phyloP scores from a whole-genome alignment of 192 early-diverging fungal genomes.

The Coemansia sp. region DNA sequence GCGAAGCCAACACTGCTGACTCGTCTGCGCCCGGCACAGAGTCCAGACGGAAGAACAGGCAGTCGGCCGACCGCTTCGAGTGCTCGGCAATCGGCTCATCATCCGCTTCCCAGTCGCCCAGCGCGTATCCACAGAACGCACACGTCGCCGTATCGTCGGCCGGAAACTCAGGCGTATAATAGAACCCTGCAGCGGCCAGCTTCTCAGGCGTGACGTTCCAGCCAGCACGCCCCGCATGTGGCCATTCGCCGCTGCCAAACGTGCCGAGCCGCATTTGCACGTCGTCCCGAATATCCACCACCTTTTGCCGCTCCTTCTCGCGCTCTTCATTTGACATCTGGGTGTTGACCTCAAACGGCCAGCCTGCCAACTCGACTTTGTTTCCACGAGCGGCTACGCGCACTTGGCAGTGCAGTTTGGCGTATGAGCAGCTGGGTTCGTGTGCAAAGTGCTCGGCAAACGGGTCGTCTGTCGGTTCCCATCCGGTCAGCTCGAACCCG shows the following conservation, averaged over 20 bases:
- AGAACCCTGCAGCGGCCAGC: slow-evolving; percentile 50
- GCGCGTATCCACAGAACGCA: slow-evolving; percentile 46
- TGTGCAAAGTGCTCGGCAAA: slow-evolving; percentile 51
- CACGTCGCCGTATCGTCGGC: slow-evolving; percentile 51
- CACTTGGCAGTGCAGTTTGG: slow-evolving; percentile 42
- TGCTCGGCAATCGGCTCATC: slow-evolving; percentile 53
- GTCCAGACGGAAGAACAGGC: slow-evolving; percentile 46
- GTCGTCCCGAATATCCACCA: slow-evolving; percentile 23
- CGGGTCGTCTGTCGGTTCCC: slow-evolving; percentile 52
- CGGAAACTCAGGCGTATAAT: slow-evolving; percentile 45
- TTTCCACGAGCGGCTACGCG: slow-evolving; percentile 22
- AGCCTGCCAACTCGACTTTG: slow-evolving; percentile 37
- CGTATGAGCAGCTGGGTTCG: slow-evolving; percentile 43
- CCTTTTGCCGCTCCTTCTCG: background rate
- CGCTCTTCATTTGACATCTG: slow-evolving; percentile 3
- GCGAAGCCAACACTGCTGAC: background rate
- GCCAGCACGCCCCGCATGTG: slow-evolving; percentile 31
- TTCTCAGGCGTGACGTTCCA: slow-evolving; percentile 50
- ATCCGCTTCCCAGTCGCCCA: slow-evolving; percentile 53
- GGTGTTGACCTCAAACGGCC: slow-evolving; percentile 17
- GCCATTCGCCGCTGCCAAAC: slow-evolving; percentile 36
- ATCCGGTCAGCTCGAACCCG: slow-evolving; percentile 51
- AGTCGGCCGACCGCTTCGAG: slow-evolving; percentile 34
- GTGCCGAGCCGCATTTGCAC: slow-evolving; percentile 23
- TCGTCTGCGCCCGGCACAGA: background rate